Evolutionary conservation across 345 rosid genomes (phyloP), one percentile per base, ranked within the genome.

Genomic region (Eucalyptus regnans): DNA sequence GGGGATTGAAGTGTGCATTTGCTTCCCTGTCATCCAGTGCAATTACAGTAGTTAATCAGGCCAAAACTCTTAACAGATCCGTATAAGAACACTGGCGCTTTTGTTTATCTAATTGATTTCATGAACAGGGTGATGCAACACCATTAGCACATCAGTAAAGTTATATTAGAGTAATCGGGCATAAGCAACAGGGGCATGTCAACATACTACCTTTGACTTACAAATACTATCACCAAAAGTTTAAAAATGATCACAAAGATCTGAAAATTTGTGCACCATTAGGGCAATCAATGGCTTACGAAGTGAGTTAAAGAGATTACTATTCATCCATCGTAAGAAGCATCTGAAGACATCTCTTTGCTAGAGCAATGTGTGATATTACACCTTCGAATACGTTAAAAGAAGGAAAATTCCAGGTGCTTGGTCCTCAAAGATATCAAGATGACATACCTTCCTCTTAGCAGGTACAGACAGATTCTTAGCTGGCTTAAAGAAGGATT

Each of bases 401-500:
- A 76, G n/a, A 15, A 49, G 29, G 60, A 17, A 76, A 41, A 88
- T 49, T 29, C 51, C 17, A 49, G 84, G 48, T 46, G 60, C 43
- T 56, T 8, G 27, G 29, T 86, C 84, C 62, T 37, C 84, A 79
- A 44, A 89, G 86, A 79, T 54, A 66, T 89, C 16, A 51, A 76
- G 79, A 81, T 88, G 91, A 86, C 91, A 84, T 92, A 97, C 99
- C 98, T 97, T 97, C 90, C 97, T 91, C 91, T 96, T 97, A 84
- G 93, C 87, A 50, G 97, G 96, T 29, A 46, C 81, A 56, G 96
- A 92, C 62, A 96, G 52, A 89, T 90, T 95, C 46, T 93, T 87
- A 86, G 93, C 94, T 86, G 99, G 99, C 92, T 94, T 97, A 87
- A 94, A 94, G 92, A 97, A 98, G 22, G 98, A 95, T 89, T 98